Evolutionary conservation across 2,329 filamentous ascomycete genomes (phyloP).

Genomic region (Calonectria naviculata): DNA sequence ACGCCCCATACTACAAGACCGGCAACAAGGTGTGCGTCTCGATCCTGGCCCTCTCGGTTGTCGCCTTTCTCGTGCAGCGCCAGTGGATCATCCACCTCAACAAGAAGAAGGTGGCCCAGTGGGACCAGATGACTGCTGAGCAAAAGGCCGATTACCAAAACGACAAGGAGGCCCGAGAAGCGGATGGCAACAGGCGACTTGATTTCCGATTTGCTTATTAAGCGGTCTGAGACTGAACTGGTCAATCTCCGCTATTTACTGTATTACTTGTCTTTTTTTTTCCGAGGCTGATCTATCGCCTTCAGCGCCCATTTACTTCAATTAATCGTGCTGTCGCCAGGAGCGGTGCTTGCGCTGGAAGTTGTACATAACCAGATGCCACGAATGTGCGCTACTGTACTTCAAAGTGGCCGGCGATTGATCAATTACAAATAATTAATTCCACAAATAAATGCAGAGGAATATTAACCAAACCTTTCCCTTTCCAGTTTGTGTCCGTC

Average conservation of each 20-base stretch:
- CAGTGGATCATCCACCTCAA: conserved; percentile 58
- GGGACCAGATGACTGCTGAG: conserved; percentile 57
- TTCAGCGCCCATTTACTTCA: not conserved
- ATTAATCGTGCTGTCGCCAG: not conserved
- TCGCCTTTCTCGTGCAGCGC: conserved; percentile 61
- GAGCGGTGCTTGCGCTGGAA: not conserved
- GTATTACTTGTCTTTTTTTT: not conserved
- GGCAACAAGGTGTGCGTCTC: conserved; percentile 69
- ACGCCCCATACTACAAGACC: conserved; percentile 66
- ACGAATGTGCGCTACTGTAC: not conserved
- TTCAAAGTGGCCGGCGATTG: not conserved
- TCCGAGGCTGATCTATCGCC: not conserved
- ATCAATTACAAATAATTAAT: not conserved
- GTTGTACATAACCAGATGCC: not conserved
- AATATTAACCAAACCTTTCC: not conserved
- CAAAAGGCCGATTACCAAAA: conserved; percentile 58
- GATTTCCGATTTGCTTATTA: conserved; percentile 64
- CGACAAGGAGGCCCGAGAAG: conserved; percentile 54
- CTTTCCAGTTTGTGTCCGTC: not conserved
- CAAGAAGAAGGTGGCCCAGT: conserved; percentile 58
- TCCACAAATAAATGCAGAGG: not conserved
- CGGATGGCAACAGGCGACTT: conserved; percentile 61
- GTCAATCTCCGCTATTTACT: not conserved
- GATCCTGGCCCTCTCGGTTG: conserved; percentile 59
- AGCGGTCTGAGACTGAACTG: not conserved